Evolutionary conservation across 768 basidiomycete species (phyloP).

Genomic region (Podaxis mareebaensis): DNA sequence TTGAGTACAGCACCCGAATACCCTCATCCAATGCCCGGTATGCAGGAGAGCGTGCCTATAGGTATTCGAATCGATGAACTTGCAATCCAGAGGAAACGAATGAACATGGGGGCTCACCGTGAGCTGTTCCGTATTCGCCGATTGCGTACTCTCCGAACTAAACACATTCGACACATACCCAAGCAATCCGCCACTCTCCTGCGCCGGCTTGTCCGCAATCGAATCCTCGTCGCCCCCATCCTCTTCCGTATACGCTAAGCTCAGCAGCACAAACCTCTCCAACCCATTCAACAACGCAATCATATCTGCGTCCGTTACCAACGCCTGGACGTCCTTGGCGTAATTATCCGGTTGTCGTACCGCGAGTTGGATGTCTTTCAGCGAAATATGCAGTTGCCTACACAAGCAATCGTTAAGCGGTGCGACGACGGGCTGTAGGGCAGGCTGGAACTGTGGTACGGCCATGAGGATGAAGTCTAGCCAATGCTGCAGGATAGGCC

Average conservation of each 20-base stretch:
- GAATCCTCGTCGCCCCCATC: slow-evolving; percentile 44
- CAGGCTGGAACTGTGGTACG: slow-evolving; percentile 79
- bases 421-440: slow-evolving; percentile 62
- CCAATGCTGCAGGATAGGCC: slow-evolving; percentile 90
- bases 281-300: slow-evolving; percentile 82
- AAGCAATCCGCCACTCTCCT: slow-evolving; percentile 68
- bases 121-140: slow-evolving; percentile 52
- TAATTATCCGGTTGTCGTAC: slow-evolving; percentile 36
- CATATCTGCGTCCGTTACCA: slow-evolving; percentile 77
- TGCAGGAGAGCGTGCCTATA: slow-evolving; percentile 70
- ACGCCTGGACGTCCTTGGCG: slow-evolving; percentile 43
- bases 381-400: slow-evolving; percentile 57
- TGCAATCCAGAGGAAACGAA: neutral
- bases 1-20: slow-evolving; percentile 71
- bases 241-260: slow-evolving; percentile 60
- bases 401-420: slow-evolving; percentile 83
- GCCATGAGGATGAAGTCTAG: slow-evolving; percentile 94
- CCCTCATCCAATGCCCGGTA: slow-evolving; percentile 80
- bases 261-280: slow-evolving; percentile 79
- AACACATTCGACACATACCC: slow-evolving; percentile 94
- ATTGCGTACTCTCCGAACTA: slow-evolving; percentile 60
- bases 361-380: slow-evolving; percentile 55
- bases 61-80: neutral
- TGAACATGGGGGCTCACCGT: slow-evolving; percentile 41
- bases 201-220: slow-evolving; percentile 48